Base-by-base conservation (phyloP, 495 filamentous ascomycete species). In the Aspergillus egyptiacus region DNA sequence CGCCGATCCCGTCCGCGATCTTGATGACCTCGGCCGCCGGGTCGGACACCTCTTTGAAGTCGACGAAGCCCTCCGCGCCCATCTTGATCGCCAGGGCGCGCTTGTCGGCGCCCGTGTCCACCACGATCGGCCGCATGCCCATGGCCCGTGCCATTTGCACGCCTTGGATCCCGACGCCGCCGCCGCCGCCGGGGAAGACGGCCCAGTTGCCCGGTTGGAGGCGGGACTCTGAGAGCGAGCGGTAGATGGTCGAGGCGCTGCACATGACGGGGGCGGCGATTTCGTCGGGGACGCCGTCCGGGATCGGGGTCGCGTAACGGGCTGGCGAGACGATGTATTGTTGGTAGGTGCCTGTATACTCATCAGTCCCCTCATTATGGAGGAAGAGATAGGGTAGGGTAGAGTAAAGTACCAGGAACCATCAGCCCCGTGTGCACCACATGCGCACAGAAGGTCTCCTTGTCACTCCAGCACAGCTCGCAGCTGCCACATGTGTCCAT, bases 281-380 rank as follows among this genome's bases (percentile, higher is more conserved):
- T 35, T 76, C 77, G 18, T 76, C 76, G 1, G 67, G 65, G n/a
- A 85, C 63, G 5, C 62, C 69, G 11, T 82, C 81, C 4, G 83
- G 83, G 52, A 86, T 83, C 2, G 78, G 81, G 0, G 82, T 83
- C 2, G 83, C 80, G 51, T 84, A 81, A 40, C 74, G 75, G 0
- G 80, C 80, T 6, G 80, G 76, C 0, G 73, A 75, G 15, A 82
- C 59, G n/a, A 79, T 73, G 48, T 85, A 87, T 60, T 85, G 78
- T 61, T 84, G 81, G 57, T 85, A 87, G 0, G 81, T 86, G 0
- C 82, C 82, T 61, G 28, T 10, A 6, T 45, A n/a, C 36, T 47
- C 35, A 38, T 32, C 19, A 7, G 9, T 32, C 11, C 10, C 17
- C 4, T 15, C 3, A 25, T n/a, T 1, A 38, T 28, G 2, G 8